Evolutionary conservation across 2,329 filamentous ascomycete species (phyloP).

Genomic region (Fusarium odoratissimum): DNA sequence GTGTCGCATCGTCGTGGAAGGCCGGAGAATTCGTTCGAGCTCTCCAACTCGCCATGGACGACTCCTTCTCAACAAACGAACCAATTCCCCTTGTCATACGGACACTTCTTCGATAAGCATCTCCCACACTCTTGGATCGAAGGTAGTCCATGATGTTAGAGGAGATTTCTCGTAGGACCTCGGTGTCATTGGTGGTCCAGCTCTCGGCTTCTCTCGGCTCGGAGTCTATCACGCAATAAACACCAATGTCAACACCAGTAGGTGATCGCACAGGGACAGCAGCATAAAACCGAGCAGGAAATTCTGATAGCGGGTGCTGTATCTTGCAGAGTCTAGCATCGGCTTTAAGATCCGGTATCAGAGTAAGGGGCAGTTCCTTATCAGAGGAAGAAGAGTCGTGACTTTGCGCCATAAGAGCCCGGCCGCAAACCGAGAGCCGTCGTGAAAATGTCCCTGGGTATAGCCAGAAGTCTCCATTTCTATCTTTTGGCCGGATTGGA

Average conservation of each 20-base stretch:
- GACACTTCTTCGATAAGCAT: constrained; percentile 48
- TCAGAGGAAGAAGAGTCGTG: background rate
- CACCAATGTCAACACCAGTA: constrained; percentile 55
- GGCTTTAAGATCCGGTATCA: constrained; percentile 49
- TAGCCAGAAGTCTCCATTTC: constrained; percentile 35
- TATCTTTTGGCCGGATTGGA: constrained; percentile 12
- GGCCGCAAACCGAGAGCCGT: constrained; percentile 44
- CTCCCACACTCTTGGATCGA: constrained; percentile 45
- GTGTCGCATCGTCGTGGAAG: constrained; percentile 16
- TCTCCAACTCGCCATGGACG: constrained; percentile 46
- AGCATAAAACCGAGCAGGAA: constrained; percentile 51
- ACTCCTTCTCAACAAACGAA: constrained; percentile 52
- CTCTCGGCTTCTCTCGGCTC: constrained; percentile 4
- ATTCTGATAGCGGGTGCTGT: constrained; percentile 35
- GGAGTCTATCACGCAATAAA: constrained; percentile 49
- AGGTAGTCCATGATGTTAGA: constrained; percentile 53
- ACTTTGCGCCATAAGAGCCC: constrained; percentile 35
- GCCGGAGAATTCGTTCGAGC: constrained; percentile 14
- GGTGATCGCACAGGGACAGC: constrained; percentile 54
- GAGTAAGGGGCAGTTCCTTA: constrained; percentile 46
- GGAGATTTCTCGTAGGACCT: constrained; percentile 45
- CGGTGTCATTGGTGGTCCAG: constrained; percentile 45
- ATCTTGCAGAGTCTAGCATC: constrained; percentile 47
- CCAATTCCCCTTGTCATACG: constrained; percentile 55
- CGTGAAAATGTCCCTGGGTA: constrained; percentile 47